A percentile compares a stretch with the other conserved stretches of the same genome.
Evolutionary conservation across 2,329 filamentous ascomycete species (phyloP).

Genomic region (Arthrobotrys entomopaga): DNA sequence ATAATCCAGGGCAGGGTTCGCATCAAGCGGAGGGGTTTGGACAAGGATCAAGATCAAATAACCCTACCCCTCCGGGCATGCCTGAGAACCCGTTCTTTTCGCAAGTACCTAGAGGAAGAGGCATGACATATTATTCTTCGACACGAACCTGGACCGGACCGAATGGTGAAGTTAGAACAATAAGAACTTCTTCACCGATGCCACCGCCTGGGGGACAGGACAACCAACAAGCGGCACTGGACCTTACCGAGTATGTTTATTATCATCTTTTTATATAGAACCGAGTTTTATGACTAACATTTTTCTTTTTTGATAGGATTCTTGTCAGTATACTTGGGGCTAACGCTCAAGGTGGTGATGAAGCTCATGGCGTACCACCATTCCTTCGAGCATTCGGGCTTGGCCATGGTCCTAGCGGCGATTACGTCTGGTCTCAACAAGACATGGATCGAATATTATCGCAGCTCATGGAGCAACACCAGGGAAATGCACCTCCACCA

Average conservation of each 20-base stretch:
- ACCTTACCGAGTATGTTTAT: slow-evolving; percentile 33
- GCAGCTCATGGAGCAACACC: slow-evolving; percentile 85
- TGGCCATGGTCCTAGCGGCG: slow-evolving; percentile 67
- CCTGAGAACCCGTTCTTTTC: slow-evolving; percentile 36
- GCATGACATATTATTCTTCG: slow-evolving; percentile 47
- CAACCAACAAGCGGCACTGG: slow-evolving; percentile 14
- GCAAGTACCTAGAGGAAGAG: slow-evolving; percentile 40
- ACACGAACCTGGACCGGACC: slow-evolving; percentile 49
- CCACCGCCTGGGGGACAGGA: slow-evolving; percentile 22
- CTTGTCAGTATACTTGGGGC: slow-evolving; percentile 44
- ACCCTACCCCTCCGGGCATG: slow-evolving; percentile 25
- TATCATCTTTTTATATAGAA: not conserved
- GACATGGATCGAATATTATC: slow-evolving; percentile 88
- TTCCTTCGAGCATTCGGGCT: slow-evolving; percentile 49
- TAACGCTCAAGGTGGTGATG: slow-evolving; percentile 19
- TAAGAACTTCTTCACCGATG: slow-evolving; percentile 51
- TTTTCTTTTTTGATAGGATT: slow-evolving; percentile 14
- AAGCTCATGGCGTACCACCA: slow-evolving; percentile 31
- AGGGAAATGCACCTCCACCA: slow-evolving; percentile 82
- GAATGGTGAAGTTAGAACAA: slow-evolving; percentile 42
- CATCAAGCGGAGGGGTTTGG: slow-evolving; percentile 43
- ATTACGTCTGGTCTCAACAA: slow-evolving; percentile 90
- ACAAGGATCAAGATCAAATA: slow-evolving; percentile 14
- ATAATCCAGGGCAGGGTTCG: slow-evolving; percentile 40
- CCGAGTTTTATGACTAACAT: not conserved